Evolutionary conservation across 2,329 filamentous ascomycete species (phyloP).

Genomic region (Dactylellina cionopaga): DNA sequence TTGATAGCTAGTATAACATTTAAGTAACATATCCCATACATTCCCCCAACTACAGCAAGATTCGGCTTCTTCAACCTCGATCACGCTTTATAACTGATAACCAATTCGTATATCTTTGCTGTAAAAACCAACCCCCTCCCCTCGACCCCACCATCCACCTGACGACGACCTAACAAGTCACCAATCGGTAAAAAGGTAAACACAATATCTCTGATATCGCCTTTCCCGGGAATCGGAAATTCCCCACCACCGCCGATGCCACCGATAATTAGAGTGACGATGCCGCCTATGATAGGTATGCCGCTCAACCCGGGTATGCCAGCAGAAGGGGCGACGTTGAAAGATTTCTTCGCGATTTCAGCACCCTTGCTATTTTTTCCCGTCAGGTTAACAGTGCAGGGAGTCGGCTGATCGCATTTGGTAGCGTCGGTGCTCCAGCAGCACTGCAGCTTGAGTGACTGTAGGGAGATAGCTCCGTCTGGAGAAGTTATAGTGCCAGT

Average conservation of each 20-base stretch:
- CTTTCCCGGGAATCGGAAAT: not conserved
- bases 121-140: constrained; percentile 12
- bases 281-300: not conserved
- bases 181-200: not conserved
- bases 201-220: not conserved
- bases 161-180: not conserved
- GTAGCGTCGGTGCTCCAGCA: constrained; percentile 19
- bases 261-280: not conserved
- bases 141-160: not conserved
- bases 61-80: not conserved
- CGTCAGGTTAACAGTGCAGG: not conserved
- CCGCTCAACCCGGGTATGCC: no score
- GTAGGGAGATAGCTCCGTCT: not conserved
- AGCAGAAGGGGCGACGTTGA: not conserved
- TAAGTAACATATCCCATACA: no score
- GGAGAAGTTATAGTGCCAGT: constrained; percentile 7
- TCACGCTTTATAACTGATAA: not conserved
- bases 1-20: no score
- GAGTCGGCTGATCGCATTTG: constrained; percentile 12
- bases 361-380: constrained; percentile 13
- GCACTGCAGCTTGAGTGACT: not conserved
- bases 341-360: not conserved
- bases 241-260: not conserved
- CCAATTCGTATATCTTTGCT: not conserved
- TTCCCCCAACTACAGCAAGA: no score